Evolutionary conservation across 2,329 filamentous ascomycete species (phyloP).

Genomic region (Sporothrix pseudoabietina): DNA sequence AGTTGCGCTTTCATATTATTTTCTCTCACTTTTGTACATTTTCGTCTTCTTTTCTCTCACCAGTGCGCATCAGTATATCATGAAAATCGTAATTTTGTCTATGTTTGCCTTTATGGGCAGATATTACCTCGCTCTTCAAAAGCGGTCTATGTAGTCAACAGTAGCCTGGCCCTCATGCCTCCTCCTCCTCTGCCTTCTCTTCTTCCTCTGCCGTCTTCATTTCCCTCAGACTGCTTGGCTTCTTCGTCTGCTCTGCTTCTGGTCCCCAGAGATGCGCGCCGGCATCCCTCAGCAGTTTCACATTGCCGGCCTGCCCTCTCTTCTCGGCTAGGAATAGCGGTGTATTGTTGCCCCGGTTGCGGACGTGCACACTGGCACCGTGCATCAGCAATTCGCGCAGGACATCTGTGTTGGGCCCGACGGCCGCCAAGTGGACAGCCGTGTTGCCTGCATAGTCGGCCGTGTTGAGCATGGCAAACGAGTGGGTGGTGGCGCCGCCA

Average conservation of each 20-base stretch:
- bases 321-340: slow-evolving; percentile 65
- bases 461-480: slow-evolving; percentile 64
- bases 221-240: background rate
- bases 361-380: slow-evolving; percentile 67
- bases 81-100: slow-evolving; percentile 14
- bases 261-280: slow-evolving; percentile 63
- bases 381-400: slow-evolving; percentile 60
- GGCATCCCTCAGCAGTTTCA: slow-evolving; percentile 57
- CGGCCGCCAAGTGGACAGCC: slow-evolving; percentile 59
- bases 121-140: background rate
- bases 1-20: background rate
- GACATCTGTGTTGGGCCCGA: slow-evolving; percentile 57
- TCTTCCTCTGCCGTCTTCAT: background rate
- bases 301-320: slow-evolving; percentile 57
- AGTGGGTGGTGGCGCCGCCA: slow-evolving; percentile 55
- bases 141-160: background rate
- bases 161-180: background rate
- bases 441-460: slow-evolving; percentile 84
- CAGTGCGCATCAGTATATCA: background rate
- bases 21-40: background rate
- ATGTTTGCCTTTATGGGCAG: background rate
- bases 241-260: slow-evolving; percentile 40
- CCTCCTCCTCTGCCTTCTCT: background rate
- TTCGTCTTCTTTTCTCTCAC: background rate
- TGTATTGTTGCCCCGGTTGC: slow-evolving; percentile 67